A percentile compares a stretch with the other conserved stretches of the same genome.
These are phyloP conservation scores for Xylaria digitata DNA, from an alignment of 2,329 filamentous ascomycete genomes.

Conservation along the genomic window DNA sequence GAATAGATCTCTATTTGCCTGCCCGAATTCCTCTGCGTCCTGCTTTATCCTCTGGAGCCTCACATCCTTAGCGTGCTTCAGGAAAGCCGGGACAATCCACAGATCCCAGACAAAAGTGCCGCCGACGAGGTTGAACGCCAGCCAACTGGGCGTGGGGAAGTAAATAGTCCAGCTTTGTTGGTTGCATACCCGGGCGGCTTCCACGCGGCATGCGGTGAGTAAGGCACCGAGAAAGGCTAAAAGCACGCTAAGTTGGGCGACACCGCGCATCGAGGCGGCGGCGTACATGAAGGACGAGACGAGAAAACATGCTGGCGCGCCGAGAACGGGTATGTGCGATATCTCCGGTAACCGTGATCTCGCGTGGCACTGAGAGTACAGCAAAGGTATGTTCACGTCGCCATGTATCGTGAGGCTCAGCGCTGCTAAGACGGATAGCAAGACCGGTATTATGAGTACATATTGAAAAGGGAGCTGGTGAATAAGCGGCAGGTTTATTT, in stretches of 20 bases:
- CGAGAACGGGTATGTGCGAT: conserved; percentile 58
- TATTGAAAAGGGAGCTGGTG: conserved; percentile 65
- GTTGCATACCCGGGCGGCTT: conserved; percentile 59
- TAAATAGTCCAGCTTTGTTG: conserved; percentile 48
- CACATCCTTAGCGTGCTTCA: conserved; percentile 54
- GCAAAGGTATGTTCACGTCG: conserved; percentile 63
- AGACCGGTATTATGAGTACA: conserved; percentile 62
- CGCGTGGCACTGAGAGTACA: conserved; percentile 66
- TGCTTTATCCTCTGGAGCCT: conserved; percentile 42
- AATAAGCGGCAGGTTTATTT: conserved; percentile 58
- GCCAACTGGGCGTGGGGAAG: conserved; percentile 55
- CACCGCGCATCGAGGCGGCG: conserved; percentile 55
- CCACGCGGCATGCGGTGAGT: conserved; percentile 62
- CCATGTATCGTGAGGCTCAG: conserved; percentile 58
- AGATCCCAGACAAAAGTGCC: conserved; percentile 65
- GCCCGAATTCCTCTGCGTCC: conserved; percentile 16
- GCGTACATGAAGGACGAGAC: conserved; percentile 62
- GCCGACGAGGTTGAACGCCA: conserved; percentile 61
- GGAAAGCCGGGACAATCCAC: conserved; percentile 62
- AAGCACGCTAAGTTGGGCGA: conserved; percentile 56
- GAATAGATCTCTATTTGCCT: not conserved
- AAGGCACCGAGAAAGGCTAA: conserved; percentile 60
- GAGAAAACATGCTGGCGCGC: conserved; percentile 61
- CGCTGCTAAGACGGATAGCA: conserved; percentile 58
- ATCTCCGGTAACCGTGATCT: conserved; percentile 58